Percentiles rank a stretch among this genome's conserved stretches.
phyloP scores from a whole-genome alignment of 106 monocot genomes.

The Dendrobium chrysotoxum region DNA sequence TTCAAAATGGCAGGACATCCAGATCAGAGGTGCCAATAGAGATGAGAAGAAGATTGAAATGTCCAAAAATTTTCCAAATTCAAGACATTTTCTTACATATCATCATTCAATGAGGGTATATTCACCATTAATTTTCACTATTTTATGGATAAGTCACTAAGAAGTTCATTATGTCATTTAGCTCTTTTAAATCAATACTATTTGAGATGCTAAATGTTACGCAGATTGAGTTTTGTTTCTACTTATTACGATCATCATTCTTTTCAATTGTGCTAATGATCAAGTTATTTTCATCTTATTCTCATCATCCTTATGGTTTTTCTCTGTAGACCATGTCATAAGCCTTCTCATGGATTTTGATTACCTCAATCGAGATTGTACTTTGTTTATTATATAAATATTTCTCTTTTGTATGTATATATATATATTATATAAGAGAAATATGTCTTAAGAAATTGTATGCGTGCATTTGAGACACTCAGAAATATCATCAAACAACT shows the following conservation, averaged over 20 bases:
- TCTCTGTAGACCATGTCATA: background rate
- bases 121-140: background rate
- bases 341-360: background rate
- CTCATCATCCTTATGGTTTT: background rate
- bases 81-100: constrained; percentile 82
- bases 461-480: background rate
- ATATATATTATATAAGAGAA: background rate
- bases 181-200: background rate
- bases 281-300: background rate
- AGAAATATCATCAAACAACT: background rate
- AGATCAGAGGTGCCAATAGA: constrained; percentile 76
- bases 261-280: background rate
- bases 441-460: background rate
- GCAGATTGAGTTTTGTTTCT: background rate
- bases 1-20: constrained; percentile 74
- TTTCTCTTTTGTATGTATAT: background rate
- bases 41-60: constrained; percentile 88
- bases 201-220: background rate
- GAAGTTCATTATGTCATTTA: background rate
- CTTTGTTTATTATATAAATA: background rate
- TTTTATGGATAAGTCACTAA: background rate
- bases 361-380: background rate
- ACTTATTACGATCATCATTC: background rate
- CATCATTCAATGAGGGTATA: constrained; percentile 82
- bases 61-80: constrained; percentile 76